Evolutionary conservation across 306 rosid species (phyloP), one percentile per base, ranked within the genome.

Genomic region (Lithocarpus polystachyus): DNA sequence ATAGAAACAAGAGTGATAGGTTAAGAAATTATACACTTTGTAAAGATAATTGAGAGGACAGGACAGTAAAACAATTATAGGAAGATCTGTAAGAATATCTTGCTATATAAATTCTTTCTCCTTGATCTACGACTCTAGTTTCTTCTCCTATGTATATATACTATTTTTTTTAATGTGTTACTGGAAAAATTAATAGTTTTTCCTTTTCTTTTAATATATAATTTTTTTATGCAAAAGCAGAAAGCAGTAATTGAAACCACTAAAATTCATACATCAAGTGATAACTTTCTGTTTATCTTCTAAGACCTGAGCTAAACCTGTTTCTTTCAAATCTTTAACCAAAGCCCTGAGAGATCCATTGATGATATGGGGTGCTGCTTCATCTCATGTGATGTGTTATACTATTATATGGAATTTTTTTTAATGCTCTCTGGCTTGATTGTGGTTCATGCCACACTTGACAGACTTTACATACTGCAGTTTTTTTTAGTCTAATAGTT

Each of bases 271-370:
- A 29, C 35, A 69, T 28, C 59, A 79, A 75, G 43, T 56, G 73
- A 45, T 54, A 69, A 13, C 77, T 72, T 81, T 73, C 62, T 80
- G 76, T 74, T 79, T 75, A 37, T 67, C 68, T 57, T 68, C 71
- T 60, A 72, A 56, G 13, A 78, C 77, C 43, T 40, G 69, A 19
- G 65, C 75, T 52, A 79, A 73, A 68, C 62, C 78, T 15, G 77
- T 72, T 31, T 78, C 89, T 23, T 89, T 82, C 60, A 81, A 28
- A 73, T 82, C 89, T 75, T 85, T 86, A 62, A 86, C 62, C 83
- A 89, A 92, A 37, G 95, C 89, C 62, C 95, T 87, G 35, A 94
- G 97, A 80, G 95, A 94, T 14, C 97, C 98, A n/a, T 94, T 92
- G 52, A 92, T 88, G 73, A 90, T 84, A 6, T 97, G 97, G 7